Base-by-base conservation (phyloP, 768 basidiomycete genomes). In the Amanita rubescens region DNA sequence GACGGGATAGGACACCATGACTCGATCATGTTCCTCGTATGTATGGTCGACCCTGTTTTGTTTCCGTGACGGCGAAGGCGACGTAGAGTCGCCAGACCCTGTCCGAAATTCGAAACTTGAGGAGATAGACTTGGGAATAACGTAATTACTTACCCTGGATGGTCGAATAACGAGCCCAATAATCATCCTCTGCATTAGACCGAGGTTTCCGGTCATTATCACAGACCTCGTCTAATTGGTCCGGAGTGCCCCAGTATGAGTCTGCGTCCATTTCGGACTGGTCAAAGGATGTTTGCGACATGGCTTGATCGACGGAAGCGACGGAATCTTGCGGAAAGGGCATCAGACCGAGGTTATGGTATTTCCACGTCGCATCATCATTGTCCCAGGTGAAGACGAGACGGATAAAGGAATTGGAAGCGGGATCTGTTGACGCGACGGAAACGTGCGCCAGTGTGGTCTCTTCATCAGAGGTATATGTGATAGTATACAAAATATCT, bases 141-240 rank as follows among this genome's bases (percentile, higher is more conserved):
- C n/a, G 27, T 7, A 15, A 22, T 20, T n/a, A 60, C 69, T 60
- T 53, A 86, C 87, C 87, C 66, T 89, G 85, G 6, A 88, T 75
- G 17, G 74, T 71, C 27, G 83, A 71, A 64, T 89, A 89, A 57
- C 76, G 83, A 22, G 84, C 85, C 87, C 87, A 89, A 59, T 89
- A 89, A 5, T 83, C 84, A 55, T 87, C 87, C 60, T 78, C 76
- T 17, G 72, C 49, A 58, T 67, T 43, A 59, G 55, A 33, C 64
- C 62, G 17, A 58, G 41, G 9, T 63, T 58, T 32, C 43, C 39
- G 35, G 67, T 64, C 8, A 54, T 20, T 35, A 51, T 47, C 42
- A 49, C 48, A 48, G 34, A 53, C 54, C 48, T 30, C 37, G 51
- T 69, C 72, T 43, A 70, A 59, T 10, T 68, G 67, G 17, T 72